These are phyloP conservation scores for Tardiomyces digboiensis DNA, from an alignment of 1,139 yeast species.

Conservation along the genomic window DNA sequence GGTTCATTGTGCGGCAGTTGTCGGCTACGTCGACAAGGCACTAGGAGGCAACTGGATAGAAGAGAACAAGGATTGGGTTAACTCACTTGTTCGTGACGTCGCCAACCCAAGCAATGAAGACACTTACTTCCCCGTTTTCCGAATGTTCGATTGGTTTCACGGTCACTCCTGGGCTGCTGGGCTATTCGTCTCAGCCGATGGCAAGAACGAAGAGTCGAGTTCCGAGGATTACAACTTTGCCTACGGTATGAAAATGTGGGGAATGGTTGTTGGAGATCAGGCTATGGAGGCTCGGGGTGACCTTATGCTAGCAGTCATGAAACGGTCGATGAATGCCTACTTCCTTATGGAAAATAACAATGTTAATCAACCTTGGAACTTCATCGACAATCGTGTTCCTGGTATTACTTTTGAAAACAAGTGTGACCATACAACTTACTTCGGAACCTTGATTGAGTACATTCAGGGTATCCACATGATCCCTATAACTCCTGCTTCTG, in stretches of 20 bases:
- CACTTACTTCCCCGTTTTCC: conserved; percentile 59
- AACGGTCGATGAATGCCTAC: conserved; percentile 54
- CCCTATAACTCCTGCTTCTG: conserved; percentile 79
- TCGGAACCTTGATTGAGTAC: conserved; percentile 67
- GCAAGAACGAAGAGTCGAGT: conserved; percentile 71
- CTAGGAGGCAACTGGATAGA: conserved; percentile 56
- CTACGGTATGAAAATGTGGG: conserved; percentile 81
- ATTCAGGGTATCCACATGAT: conserved; percentile 96
- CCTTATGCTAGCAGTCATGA: conserved; percentile 59
- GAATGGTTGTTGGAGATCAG: conserved; percentile 54
- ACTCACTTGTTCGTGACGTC: conserved; percentile 58
- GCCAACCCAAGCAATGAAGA: conserved; percentile 62
- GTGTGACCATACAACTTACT: conserved; percentile 84
- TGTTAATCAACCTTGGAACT: conserved; percentile 45
- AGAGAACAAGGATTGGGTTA: conserved; percentile 57
- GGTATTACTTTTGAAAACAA: conserved; percentile 82
- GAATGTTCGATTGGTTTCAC: conserved; percentile 71
- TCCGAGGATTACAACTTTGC: conserved; percentile 78
- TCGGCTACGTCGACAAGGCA: conserved; percentile 52
- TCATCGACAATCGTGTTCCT: conserved; percentile 55
- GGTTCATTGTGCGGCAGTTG: conserved; percentile 67
- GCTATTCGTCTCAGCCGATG: conserved; percentile 57
- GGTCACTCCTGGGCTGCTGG: conserved; percentile 91
- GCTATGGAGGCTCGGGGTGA: conserved; percentile 75
- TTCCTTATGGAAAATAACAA: conserved; percentile 50